A percentile compares a stretch with the other conserved stretches of the same genome.
Conservation (phyloP, 371 early-diverging fungal species). For the Smittium culicis region DNA sequence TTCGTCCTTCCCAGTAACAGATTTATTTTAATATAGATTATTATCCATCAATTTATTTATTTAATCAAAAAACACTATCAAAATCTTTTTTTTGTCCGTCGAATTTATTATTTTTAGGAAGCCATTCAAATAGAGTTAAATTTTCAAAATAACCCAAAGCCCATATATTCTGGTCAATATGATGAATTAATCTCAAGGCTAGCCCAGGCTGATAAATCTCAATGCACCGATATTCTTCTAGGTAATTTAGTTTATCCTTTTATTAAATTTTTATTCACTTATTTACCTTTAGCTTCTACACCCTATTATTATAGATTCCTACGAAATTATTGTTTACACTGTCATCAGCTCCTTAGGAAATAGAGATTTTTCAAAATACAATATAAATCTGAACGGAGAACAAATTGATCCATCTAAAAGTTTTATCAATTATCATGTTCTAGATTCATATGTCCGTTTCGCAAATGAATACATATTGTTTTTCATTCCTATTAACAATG, state of each 20-base stretch:
- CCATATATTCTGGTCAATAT: neutral
- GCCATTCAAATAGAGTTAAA: too few relatives aligned
- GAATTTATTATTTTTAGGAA: too few relatives aligned
- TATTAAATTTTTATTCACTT: neutral
- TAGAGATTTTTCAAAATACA: neutral
- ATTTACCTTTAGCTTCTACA: neutral
- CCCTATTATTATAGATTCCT: neutral
- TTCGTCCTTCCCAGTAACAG: neutral
- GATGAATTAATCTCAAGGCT: neutral
- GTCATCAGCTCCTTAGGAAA: neutral
- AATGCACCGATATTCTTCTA: neutral
- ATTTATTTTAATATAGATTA: neutral
- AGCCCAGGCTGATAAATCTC: neutral
- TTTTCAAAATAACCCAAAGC: too few relatives aligned
- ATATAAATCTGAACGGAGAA: neutral
- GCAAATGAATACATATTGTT: conserved; percentile 2
- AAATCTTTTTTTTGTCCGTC: too few relatives aligned
- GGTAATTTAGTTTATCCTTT: neutral
- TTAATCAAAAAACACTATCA: too few relatives aligned
- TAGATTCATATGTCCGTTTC: neutral
- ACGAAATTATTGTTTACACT: neutral
- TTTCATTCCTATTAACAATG: conserved; percentile 4
- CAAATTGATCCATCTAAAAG: neutral
- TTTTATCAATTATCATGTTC: neutral
- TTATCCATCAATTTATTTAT: neutral